These are phyloP conservation scores for Vaccinium macrocarpon DNA, from an alignment of 148 eudicot species.

Conservation along the genomic window DNA sequence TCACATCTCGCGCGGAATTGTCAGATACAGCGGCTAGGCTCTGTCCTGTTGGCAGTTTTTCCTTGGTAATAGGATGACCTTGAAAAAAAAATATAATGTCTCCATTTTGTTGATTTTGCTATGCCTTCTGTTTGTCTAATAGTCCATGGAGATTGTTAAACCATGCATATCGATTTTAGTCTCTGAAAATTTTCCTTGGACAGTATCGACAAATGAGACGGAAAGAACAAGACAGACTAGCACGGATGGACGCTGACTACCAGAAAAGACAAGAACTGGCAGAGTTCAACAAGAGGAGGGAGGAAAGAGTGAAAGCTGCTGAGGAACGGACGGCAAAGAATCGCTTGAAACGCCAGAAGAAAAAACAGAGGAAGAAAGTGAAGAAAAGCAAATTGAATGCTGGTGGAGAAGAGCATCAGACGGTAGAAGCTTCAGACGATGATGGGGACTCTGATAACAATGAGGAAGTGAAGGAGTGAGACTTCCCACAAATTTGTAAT, in stretches of 20 bases:
- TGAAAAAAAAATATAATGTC: neutral
- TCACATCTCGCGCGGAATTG: neutral
- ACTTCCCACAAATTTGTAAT: neutral
- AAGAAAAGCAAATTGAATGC: constrained; percentile 44
- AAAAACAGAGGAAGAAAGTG: constrained; percentile 73
- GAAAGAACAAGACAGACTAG: constrained; percentile 86
- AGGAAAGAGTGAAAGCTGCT: constrained; percentile 74
- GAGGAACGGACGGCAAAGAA: constrained; percentile 93
- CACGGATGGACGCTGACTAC: constrained; percentile 87
- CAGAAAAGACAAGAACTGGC: constrained; percentile 72
- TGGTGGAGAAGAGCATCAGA: constrained; percentile 41
- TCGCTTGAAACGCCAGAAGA: constrained; percentile 88
- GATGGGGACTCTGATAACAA: constrained; percentile 49
- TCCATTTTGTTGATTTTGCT: constrained; percentile 1
- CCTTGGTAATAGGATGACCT: neutral
- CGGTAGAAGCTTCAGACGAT: constrained; percentile 50
- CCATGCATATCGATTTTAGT: neutral
- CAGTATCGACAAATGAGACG: constrained; percentile 50
- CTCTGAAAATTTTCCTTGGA: neutral
- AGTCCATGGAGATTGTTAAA: neutral
- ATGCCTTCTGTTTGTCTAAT: neutral
- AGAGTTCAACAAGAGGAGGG: constrained; percentile 71
- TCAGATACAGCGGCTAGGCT: neutral
- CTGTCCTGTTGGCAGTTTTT: neutral
- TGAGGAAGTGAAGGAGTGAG: constrained; percentile 21